Conservation (phyloP, 2,329 filamentous ascomycete species). For the Aspergillus luchuensis region DNA sequence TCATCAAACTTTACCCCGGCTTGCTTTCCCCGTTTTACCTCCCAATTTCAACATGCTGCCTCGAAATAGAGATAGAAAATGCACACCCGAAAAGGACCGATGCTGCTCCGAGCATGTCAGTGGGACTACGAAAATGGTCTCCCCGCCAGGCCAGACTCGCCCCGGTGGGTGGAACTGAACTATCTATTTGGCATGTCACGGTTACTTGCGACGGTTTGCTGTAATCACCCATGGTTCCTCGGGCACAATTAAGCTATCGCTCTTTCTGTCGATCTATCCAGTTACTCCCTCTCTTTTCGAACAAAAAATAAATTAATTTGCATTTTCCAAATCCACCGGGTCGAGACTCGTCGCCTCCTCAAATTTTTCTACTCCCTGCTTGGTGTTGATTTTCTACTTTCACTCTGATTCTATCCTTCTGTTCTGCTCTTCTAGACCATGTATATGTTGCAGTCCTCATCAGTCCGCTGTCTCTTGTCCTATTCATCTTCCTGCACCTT, state of each 20-base stretch:
- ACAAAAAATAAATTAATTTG: slow-evolving; percentile 1
- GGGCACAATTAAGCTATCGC: neutral
- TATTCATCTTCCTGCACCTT: neutral
- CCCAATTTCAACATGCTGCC: too few species aligned
- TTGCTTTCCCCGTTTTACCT: neutral
- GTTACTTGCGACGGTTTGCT: neutral
- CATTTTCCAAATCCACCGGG: neutral
- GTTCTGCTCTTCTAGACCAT: neutral
- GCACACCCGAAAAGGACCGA: neutral
- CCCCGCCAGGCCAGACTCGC: neutral
- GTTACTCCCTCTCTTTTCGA: neutral
- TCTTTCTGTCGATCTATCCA: slow-evolving; percentile 1
- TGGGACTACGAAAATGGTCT: neutral
- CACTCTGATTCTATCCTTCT: neutral
- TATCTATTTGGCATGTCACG: neutral
- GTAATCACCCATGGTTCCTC: slow-evolving; percentile 5
- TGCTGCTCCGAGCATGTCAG: neutral
- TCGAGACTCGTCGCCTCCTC: slow-evolving; percentile 8
- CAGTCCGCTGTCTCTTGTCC: neutral
- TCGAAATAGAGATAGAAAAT: neutral
- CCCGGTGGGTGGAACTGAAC: neutral
- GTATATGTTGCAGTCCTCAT: slow-evolving; percentile 4
- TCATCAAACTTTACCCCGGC: neutral
- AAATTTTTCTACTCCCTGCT: slow-evolving; percentile 10
- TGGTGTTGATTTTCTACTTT: slow-evolving; percentile 6